These are phyloP conservation scores for Ophiobolus disseminans DNA, from an alignment of 2,329 filamentous ascomycete genomes.

Conservation along the genomic window DNA sequence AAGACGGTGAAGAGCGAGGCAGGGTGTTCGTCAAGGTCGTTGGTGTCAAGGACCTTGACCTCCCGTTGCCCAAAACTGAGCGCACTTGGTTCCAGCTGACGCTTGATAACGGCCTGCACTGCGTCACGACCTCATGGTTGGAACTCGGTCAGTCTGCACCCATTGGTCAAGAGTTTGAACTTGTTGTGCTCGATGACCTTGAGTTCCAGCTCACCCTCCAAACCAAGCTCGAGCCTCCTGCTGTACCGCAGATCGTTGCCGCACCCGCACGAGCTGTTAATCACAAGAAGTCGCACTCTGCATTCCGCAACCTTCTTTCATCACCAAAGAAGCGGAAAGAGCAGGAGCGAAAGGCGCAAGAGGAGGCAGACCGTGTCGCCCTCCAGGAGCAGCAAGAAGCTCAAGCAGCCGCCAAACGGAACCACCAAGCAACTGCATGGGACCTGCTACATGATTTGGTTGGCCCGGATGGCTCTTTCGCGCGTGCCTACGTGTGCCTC, in stretches of 20 bases:
- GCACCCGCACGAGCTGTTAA: slow-evolving; percentile 69
- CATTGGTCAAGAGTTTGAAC: slow-evolving; percentile 97
- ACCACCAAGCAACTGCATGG: slow-evolving; percentile 74
- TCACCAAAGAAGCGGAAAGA: slow-evolving; percentile 98
- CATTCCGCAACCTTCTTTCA: slow-evolving; percentile 83
- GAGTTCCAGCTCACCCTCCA: slow-evolving; percentile 98
- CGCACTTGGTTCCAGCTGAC: slow-evolving; percentile 94
- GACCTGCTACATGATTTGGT: slow-evolving; percentile 87
- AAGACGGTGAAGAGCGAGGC: slow-evolving; percentile 86
- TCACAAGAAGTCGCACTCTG: slow-evolving; percentile 73
- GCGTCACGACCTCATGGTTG: slow-evolving; percentile 94
- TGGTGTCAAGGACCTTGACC: slow-evolving; percentile 92
- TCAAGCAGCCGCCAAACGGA: slow-evolving; percentile 60
- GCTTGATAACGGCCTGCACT: slow-evolving; percentile 97
- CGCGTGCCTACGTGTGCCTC: slow-evolving; percentile 88
- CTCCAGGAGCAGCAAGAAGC: slow-evolving; percentile 51
- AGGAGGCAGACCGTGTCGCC: slow-evolving; percentile 78
- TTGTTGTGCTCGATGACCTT: slow-evolving; percentile 96
- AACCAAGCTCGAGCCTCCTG: slow-evolving; percentile 85
- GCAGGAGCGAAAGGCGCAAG: slow-evolving; percentile 80
- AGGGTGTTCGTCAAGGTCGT: slow-evolving; percentile 98
- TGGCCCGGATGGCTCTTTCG: slow-evolving; percentile 92
- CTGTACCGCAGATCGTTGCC: slow-evolving; percentile 53
- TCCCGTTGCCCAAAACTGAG: slow-evolving; percentile 89
- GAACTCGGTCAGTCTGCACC: slow-evolving; percentile 91